Conservation (phyloP, 106 monocot genomes). For the Dactylorhiza incarnata region DNA sequence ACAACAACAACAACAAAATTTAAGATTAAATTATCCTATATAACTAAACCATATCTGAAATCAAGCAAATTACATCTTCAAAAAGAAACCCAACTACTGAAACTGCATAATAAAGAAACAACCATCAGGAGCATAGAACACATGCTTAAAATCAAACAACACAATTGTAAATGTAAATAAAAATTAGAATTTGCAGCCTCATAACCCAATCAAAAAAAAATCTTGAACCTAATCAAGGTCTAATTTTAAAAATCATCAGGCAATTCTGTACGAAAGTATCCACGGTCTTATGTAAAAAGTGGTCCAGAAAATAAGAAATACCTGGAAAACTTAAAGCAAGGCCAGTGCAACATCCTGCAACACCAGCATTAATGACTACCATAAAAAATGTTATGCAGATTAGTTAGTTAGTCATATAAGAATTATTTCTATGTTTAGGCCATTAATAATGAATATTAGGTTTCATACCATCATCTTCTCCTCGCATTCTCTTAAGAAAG, state of each 20-base stretch:
- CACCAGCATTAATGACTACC: conserved; percentile 82
- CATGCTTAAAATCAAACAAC: too few relatives aligned
- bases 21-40: too few relatives aligned
- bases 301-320: conserved; percentile 10
- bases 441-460: not conserved
- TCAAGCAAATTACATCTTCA: too few relatives aligned
- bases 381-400: conserved; percentile 7
- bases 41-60: too few relatives aligned
- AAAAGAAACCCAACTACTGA: too few relatives aligned
- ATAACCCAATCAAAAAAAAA: too few relatives aligned
- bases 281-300: not conserved
- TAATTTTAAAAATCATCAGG: not conserved
- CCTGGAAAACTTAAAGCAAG: conserved; percentile 93
- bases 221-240: not conserved
- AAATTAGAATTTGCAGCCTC: too few relatives aligned
- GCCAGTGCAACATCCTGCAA: conserved; percentile 96
- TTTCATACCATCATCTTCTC: conserved; percentile 87
- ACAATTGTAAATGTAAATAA: too few relatives aligned
- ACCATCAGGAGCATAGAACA: too few relatives aligned
- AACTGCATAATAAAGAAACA: too few relatives aligned
- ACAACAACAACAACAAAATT: too few relatives aligned
- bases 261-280: not conserved
- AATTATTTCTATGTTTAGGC: not conserved
- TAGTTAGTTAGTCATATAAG: not conserved
- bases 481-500: conserved; percentile 68